Conservation (phyloP, 257 asterid species). For the Primulina eburnea region DNA sequence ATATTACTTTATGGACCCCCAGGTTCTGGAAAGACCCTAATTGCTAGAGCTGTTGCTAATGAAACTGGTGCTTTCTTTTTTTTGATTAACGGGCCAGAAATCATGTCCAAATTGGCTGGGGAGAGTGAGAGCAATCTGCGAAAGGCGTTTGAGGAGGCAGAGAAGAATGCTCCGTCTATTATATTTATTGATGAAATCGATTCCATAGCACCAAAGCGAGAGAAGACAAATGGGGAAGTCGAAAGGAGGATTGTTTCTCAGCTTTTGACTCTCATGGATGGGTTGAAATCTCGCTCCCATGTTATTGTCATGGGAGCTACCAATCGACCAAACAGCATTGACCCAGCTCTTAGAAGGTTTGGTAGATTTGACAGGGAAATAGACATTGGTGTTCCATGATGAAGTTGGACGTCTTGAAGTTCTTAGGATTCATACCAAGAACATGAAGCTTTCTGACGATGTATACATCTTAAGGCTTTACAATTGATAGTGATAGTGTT, state of each 20-base stretch:
- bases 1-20: no score
- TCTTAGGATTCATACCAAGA: constrained; percentile 49
- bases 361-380: constrained; percentile 61
- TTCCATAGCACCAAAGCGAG: constrained; percentile 56
- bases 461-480: constrained; percentile 29
- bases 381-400: constrained; percentile 57
- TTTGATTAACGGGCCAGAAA: constrained; percentile 52
- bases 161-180: constrained; percentile 57
- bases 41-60: constrained; percentile 54
- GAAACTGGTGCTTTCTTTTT: constrained; percentile 61
- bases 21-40: no score
- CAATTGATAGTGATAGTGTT: background rate
- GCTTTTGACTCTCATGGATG: constrained; percentile 62
- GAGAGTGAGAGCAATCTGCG: constrained; percentile 60
- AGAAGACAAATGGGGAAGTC: constrained; percentile 60
- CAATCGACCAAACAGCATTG: constrained; percentile 51
- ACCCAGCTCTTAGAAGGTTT: constrained; percentile 59
- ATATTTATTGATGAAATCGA: constrained; percentile 57
- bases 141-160: constrained; percentile 62
- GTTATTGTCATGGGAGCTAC: constrained; percentile 59
- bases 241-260: constrained; percentile 68
- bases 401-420: constrained; percentile 59
- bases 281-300: constrained; percentile 58
- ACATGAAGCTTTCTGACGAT: constrained; percentile 50
- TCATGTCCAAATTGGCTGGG: constrained; percentile 59